These are phyloP conservation scores for Xylaria longipes DNA, from an alignment of 495 filamentous ascomycete genomes.

Conservation along the genomic window DNA sequence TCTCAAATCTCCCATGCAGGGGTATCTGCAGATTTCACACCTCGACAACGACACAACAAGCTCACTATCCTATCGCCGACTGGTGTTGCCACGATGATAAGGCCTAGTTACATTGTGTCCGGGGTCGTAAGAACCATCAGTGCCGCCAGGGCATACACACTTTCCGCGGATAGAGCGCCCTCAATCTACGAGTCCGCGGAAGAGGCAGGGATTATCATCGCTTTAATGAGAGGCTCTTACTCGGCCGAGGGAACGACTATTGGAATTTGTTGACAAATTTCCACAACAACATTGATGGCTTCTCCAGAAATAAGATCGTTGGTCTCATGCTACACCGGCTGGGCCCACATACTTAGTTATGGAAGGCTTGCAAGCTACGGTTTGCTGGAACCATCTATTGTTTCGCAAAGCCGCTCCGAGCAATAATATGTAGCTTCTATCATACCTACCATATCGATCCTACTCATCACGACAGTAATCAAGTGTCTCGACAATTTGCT, in stretches of 20 bases:
- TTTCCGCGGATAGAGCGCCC: not conserved
- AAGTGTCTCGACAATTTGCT: not conserved
- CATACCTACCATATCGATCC: not conserved
- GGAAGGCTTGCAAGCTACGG: not conserved
- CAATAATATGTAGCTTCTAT: not conserved
- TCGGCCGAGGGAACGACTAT: not conserved
- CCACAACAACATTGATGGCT: not conserved
- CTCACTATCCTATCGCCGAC: not conserved
- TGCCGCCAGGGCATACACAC: not conserved
- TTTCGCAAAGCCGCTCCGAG: not conserved
- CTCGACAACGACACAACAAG: not conserved
- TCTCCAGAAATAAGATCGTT: not conserved
- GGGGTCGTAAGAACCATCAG: not conserved
- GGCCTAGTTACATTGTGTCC: not conserved
- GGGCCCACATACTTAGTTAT: slow-evolving; percentile 3
- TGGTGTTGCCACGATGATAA: not conserved
- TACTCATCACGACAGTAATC: not conserved
- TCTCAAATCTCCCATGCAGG: not conserved
- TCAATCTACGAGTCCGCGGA: not conserved
- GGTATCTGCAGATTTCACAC: not conserved
- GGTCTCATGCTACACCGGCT: not conserved
- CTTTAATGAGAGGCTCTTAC: slow-evolving; percentile 1
- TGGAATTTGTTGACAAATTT: not conserved
- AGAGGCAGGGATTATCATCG: not conserved
- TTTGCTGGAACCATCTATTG: not conserved